phyloP scores from a whole-genome alignment of 2,329 filamentous ascomycete species.

The Talaromyces funiculosus region DNA sequence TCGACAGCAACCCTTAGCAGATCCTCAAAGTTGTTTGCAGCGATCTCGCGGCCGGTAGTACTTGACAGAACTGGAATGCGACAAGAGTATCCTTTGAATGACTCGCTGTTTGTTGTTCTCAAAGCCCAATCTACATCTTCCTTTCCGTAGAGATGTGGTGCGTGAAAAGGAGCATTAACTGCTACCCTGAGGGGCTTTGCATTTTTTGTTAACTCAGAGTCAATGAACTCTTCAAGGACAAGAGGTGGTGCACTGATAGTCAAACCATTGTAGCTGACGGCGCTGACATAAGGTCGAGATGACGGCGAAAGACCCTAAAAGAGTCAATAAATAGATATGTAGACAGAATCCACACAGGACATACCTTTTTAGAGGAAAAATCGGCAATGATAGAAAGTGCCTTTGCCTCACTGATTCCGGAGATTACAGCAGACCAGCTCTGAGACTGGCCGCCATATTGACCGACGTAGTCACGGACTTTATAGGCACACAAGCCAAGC shows the following conservation, averaged over 20 bases:
- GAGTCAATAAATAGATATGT: conserved; percentile 9
- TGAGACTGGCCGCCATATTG: conserved; percentile 22
- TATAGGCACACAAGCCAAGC: conserved; percentile 37
- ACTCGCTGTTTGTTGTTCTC: conserved; percentile 26
- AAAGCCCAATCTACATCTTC: conserved; percentile 50
- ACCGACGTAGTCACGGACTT: conserved; percentile 34
- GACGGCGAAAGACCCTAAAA: conserved; percentile 43
- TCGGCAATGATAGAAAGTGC: conserved; percentile 21
- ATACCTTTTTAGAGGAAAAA: conserved; percentile 24
- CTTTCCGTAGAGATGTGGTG: conserved; percentile 49
- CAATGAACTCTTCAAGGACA: conserved; percentile 48
- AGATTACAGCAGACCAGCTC: conserved; percentile 39
- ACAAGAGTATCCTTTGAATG: conserved; percentile 24
- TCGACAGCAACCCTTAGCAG: conserved; percentile 30
- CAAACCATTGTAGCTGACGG: conserved; percentile 54
- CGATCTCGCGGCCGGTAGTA: conserved; percentile 29
- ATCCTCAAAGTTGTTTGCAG: conserved; percentile 26
- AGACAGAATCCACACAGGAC: not conserved
- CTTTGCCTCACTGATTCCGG: conserved; percentile 32
- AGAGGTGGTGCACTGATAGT: conserved; percentile 56
- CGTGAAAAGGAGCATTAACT: conserved; percentile 56
- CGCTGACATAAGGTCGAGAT: conserved; percentile 54
- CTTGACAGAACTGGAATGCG: conserved; percentile 36
- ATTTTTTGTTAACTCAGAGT: conserved; percentile 44
- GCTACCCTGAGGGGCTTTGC: conserved; percentile 50